Evolutionary conservation across 495 filamentous ascomycete species (phyloP), one percentile per base, ranked within the genome.

Genomic region (Polyplosphaeria fusca): DNA sequence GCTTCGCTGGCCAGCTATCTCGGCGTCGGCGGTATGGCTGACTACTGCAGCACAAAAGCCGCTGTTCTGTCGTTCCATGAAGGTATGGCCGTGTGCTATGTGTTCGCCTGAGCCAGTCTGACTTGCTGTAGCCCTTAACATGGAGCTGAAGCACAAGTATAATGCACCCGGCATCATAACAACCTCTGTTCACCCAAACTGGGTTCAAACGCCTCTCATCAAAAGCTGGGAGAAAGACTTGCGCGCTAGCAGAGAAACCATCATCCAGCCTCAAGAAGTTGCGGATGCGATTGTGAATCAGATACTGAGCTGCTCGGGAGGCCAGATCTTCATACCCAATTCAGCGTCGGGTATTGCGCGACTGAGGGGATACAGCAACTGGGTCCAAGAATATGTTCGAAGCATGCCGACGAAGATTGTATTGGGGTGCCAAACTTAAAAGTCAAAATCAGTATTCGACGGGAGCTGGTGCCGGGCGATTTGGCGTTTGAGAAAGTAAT

Each of bases 1-100:
- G 81, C 81, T 4, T 79, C 75, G 37, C 70, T 81, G 67, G 77
- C 79, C 28, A 77, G 72, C 26, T 84, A 80, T 58, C 60, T 80
- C 2, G 70, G 70, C 0, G 58, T 76, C 5, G 73, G 74, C 3
- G 72, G 75, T 23, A 74, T 80, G 57, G 73, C 74, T 2, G 77
- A 82, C 52, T 86, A 86, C 64, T 74, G 71, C 48, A 71, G 70
- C 51, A 76, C 76, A 35, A 86, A 86, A 70, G 80, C 79, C 3
- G 80, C 74, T 47, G 77, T 78, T 2, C 68, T 82, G 14, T 70
- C 79, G 1, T 77, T 86, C 55, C 80, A 84, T 58, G 73, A 76
- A 46, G 78, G 86, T 64, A 60, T 19, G 35, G 11, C 19, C 26
- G n/a, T n/a, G n/a, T n/a, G n/a, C n/a, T n/a, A n/a, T n/a, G n/a